Base-by-base conservation (phyloP, 345 rosid genomes). In the Sonneratia alba region DNA sequence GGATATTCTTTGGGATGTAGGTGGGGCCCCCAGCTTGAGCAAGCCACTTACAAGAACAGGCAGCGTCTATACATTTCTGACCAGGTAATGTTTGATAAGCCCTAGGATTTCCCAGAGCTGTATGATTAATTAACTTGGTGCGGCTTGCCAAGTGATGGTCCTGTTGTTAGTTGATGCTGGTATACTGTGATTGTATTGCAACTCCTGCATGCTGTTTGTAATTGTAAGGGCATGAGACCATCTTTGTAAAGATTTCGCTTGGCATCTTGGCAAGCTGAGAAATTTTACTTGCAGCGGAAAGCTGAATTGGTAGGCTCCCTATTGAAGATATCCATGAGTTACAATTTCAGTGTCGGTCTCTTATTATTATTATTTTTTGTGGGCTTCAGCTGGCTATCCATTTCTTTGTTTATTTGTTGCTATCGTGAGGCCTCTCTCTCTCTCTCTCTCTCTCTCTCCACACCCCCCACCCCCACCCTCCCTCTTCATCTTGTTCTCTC, bases 1-100 rank as follows among this genome's bases (percentile, higher is more conserved):
- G 59, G 49, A n/a, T 74, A 42, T 9, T 24, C 15, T 45, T 45
- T 42, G 40, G 66, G 36, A 27, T 68, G 49, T 81, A 89, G 97
- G 75, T 91, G 97, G 97, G 97, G 97, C 22, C 92, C 94, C 0
- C 94, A 87, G 85, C 89, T 91, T 22, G 97, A 91, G 70, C 91
- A 88, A 85, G 90, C 89, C 4, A 82, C 92, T 59, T 83, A 86
- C 79, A 91, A 87, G 87, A 88, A 87, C 86, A 89, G 97, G 62
- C 97, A 88, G 78, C 88, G 97, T 53, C 89, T 91, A 9, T 91
- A 91, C 80, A 87, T 91, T 64, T 91, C 97, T 7, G 97, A 91
- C 72, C 97, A 91, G 86, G 97, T 78, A 65, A 53, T 77, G 64
- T 22, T 37, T 64, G 12, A 62, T 48, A 47, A 72, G 64, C 64